Evolutionary conservation across 768 basidiomycete genomes (phyloP).

Genomic region (Galerina sulciceps): DNA sequence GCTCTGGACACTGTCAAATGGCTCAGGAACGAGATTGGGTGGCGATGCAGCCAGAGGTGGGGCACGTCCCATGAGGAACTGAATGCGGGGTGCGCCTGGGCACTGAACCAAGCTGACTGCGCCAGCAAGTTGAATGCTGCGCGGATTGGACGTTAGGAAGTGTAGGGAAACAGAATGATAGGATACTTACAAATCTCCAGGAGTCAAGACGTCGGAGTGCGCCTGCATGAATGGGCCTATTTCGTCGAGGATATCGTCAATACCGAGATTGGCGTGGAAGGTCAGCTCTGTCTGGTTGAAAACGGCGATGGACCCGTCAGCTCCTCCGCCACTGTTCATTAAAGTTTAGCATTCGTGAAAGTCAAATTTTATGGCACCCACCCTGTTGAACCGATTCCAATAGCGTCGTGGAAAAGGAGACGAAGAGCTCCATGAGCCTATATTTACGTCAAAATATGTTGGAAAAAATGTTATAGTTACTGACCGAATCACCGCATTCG

Average conservation of each 20-base stretch:
- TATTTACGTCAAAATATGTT: background rate
- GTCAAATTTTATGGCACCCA: constrained; percentile 14
- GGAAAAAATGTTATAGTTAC: no score
- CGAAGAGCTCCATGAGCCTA: constrained; percentile 35
- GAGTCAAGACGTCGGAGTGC: constrained; percentile 34
- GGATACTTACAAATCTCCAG: constrained; percentile 49
- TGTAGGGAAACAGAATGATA: background rate
- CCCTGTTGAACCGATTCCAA: constrained; percentile 43
- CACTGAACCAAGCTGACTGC: constrained; percentile 47
- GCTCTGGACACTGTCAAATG: constrained; percentile 27
- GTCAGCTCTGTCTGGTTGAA: constrained; percentile 46
- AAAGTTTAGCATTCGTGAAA: background rate
- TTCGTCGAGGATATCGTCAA: constrained; percentile 43
- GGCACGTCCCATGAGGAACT: constrained; percentile 43
- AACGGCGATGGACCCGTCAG: constrained; percentile 53
- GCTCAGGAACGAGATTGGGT: constrained; percentile 17
- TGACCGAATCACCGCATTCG: constrained; percentile 27
- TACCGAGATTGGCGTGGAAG: constrained; percentile 47
- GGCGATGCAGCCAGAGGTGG: constrained; percentile 35
- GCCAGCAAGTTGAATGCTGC: constrained; percentile 50
- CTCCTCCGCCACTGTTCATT: constrained; percentile 40
- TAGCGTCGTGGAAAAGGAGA: constrained; percentile 47
- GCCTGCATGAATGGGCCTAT: constrained; percentile 37
- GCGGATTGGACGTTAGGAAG: background rate
- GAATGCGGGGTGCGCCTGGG: constrained; percentile 46